phyloP scores from a whole-genome alignment of 176 grass and related monocot species.

The Carex littledalei region DNA sequence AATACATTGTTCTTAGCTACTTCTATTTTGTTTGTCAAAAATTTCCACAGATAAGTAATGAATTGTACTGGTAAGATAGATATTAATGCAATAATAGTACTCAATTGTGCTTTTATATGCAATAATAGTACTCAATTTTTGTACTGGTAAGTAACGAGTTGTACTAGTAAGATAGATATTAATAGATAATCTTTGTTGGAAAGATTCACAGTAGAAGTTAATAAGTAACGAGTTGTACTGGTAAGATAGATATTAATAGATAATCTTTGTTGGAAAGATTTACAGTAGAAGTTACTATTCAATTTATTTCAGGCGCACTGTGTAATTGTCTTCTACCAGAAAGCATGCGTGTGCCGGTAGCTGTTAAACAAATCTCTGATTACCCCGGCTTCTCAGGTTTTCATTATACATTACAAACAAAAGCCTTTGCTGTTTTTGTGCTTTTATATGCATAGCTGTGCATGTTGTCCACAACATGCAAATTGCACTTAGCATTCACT shows the following conservation, averaged over 20 bases:
- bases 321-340: constrained; percentile 97
- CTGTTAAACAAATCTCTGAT: constrained; percentile 58
- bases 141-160: too few species aligned
- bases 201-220: too few species aligned
- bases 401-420: constrained; percentile 12
- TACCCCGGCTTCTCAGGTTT: constrained; percentile 72
- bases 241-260: not conserved
- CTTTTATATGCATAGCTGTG: not conserved
- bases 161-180: too few species aligned
- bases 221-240: too few species aligned
- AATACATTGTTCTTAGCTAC: too few species aligned
- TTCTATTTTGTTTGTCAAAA: too few species aligned
- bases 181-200: too few species aligned
- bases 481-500: not conserved
- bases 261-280: not conserved
- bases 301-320: constrained; percentile 52
- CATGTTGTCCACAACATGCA: not conserved
- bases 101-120: too few species aligned
- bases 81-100: too few species aligned
- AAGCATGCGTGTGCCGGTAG: constrained; percentile 64
- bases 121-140: too few species aligned
- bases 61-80: too few species aligned
- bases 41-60: too few species aligned
- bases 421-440: not conserved
- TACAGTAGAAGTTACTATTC: not conserved